Evolutionary conservation across 768 basidiomycete species (phyloP), one percentile per base, ranked within the genome.

Genomic region (Tulasnella sp.): DNA sequence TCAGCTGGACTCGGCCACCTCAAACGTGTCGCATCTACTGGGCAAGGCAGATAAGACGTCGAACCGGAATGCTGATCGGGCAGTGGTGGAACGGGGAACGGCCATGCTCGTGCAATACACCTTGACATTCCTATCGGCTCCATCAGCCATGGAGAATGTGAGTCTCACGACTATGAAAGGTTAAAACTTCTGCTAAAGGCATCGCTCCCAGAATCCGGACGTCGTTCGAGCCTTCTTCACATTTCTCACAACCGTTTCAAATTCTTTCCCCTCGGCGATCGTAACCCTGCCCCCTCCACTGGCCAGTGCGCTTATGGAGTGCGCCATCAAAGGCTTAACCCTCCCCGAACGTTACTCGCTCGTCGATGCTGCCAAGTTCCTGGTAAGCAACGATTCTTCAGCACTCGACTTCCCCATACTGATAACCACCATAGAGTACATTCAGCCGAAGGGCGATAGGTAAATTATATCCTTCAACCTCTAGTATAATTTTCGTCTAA

Each of bases 171-270:
- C 9, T 40, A 36, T 68, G 7, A 31, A 14, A 11, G 25, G 29
- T 4, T 37, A 31, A 36, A 64, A 19, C 12, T 34, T 36, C 12
- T 34, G 22, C 54, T 67, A 3, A 38, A 72, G 45, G 34, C 22
- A 19, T 42, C 45, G 45, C 74, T 45, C 19, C 14, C 72, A 97
- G 94, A 94, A 97, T 80, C 95, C 96, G 0, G 96, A 97, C 81
- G 88, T 97, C 36, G 93, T 94, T 19, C 94, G 95, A 81, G 90
- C 90, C 34, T 96, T 96, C 82, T 97, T 96, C 83, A 86, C 86
- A 11, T 96, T 90, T 81, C 87, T 93, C 85, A 93, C 94, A 67
- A 87, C 88, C 67, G 93, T 84, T 58, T 89, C 88, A 4, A 87
- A 88, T 74, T 87, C 91, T 80, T 92, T 92, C 79, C 85, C 89